Evolutionary conservation across 2,329 filamentous ascomycete genomes (phyloP).

Genomic region (Hirsutella minnesotensis): DNA sequence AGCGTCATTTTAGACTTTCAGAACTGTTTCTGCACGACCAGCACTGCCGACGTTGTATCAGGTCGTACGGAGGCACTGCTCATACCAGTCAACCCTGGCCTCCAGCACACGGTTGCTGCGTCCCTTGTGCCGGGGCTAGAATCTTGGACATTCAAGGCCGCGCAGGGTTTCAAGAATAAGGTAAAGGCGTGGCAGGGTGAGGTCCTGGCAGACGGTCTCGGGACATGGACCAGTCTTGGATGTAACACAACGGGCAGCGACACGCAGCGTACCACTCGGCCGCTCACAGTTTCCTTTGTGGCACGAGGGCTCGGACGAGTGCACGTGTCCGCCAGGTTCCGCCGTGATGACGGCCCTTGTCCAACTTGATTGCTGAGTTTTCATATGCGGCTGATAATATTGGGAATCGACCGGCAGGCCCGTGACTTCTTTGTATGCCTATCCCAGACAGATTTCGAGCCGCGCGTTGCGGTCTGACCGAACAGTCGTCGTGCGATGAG

Average conservation of each 20-base stretch:
- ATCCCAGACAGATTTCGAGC: too few species aligned
- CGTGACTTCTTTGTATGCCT: too few species aligned
- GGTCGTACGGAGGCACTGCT: neutral
- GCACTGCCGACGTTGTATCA: neutral
- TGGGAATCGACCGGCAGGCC: neutral
- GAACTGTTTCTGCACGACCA: neutral
- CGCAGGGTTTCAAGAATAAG: neutral
- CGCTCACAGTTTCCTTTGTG: neutral
- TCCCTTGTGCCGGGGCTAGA: neutral
- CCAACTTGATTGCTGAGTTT: neutral
- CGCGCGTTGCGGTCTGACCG: too few species aligned
- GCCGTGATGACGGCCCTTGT: neutral
- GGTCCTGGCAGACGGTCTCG: neutral
- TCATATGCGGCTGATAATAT: neutral
- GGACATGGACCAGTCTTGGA: conserved; percentile 4
- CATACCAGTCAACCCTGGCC: neutral
- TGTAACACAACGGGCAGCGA: neutral
- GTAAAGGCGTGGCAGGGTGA: neutral
- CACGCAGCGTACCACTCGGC: neutral
- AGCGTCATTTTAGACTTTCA: neutral
- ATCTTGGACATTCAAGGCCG: neutral
- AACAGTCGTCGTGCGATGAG: too few species aligned
- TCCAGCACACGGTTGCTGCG: neutral
- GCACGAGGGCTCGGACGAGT: conserved; percentile 3
- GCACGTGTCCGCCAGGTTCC: conserved; percentile 3